Evolutionary conservation across 2,329 filamentous ascomycete species (phyloP), one percentile per base, ranked within the genome.

Genomic region (Boeremia exigua): DNA sequence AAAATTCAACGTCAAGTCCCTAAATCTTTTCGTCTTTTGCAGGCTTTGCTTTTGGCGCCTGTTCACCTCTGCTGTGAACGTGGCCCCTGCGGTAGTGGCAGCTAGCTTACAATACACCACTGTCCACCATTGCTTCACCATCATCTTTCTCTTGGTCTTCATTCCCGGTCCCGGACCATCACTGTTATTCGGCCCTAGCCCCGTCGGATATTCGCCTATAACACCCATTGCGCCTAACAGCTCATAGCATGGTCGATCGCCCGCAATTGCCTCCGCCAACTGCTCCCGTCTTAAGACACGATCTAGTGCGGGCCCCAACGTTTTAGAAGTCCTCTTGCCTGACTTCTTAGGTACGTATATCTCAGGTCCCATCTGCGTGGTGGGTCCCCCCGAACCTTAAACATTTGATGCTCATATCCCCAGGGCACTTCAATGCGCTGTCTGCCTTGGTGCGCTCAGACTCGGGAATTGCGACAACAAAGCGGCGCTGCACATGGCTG

Each of bases 401-500:
- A 62, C 58, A 65, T 62, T 63, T 54, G 36, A 67, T 70, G 62
- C 69, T 72, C 55, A 73, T 66, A 56, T 60, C 28, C 54, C 43
- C 61, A 69, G 64, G 44, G 58, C 60, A 43, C 57, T 60, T 70
- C 64, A 67, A 71, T 74, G 72, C 69, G 59, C 61, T 63, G 54
- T 59, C 51, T 51, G 51, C 48, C 61, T 56, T 65, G 54, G 61
- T 52, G 60, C 55, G 28, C 61, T 66, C 50, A 66, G 57, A 59
- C 60, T 66, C 61, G 51, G 60, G 50, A 61, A 63, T 68, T 64
- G 68, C 70, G 56, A 69, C 58, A 61, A 58, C 48, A 62, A 60
- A 63, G 61, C 63, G 63, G 61, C 63, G 63, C 68, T 64, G 67
- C 72, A 64, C 68, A 76, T 76, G 74, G 74, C 74, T 70, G 68